Evolutionary conservation across 2,329 filamentous ascomycete species (phyloP).

Genomic region (Colletotrichum plurivorum): DNA sequence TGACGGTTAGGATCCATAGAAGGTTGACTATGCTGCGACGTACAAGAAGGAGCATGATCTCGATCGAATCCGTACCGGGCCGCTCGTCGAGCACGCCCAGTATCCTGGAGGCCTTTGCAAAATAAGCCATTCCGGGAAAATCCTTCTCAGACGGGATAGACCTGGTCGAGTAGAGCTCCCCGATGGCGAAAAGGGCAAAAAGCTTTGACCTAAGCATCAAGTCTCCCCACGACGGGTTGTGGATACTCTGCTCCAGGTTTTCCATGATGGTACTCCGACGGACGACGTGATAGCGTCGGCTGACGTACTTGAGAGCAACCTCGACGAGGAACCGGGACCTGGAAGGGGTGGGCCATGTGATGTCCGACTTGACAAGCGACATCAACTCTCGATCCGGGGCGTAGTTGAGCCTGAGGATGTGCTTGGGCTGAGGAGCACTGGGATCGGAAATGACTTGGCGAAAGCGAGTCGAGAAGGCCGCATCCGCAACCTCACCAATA

Average conservation of each 20-base stretch:
- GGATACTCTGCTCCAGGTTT: constrained; percentile 53
- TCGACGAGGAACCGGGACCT: constrained; percentile 54
- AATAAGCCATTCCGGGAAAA: constrained; percentile 61
- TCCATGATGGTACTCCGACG: constrained; percentile 54
- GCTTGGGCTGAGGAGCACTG: constrained; percentile 42
- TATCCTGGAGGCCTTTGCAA: constrained; percentile 55
- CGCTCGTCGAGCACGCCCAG: constrained; percentile 58
- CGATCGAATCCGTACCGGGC: constrained; percentile 58
- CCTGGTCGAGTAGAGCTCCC: constrained; percentile 60
- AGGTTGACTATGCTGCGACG: constrained; percentile 31
- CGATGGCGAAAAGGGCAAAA: constrained; percentile 60
- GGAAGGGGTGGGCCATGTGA: constrained; percentile 55
- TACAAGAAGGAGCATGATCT: constrained; percentile 60
- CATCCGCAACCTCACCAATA: constrained; percentile 53
- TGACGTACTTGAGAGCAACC: constrained; percentile 57
- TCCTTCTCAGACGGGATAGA: constrained; percentile 49
- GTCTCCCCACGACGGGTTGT: constrained; percentile 51
- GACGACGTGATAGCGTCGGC: constrained; percentile 57
- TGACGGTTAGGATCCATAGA: constrained; percentile 6
- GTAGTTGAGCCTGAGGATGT: constrained; percentile 52
- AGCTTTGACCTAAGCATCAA: constrained; percentile 56
- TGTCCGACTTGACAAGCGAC: constrained; percentile 47
- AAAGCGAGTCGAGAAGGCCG: constrained; percentile 53
- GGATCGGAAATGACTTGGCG: constrained; percentile 51
- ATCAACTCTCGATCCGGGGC: constrained; percentile 48